A percentile compares a stretch with the other conserved stretches of the same genome.
These are phyloP conservation scores for Pleurotus djamor DNA, from an alignment of 768 basidiomycete genomes.

Conservation along the genomic window DNA sequence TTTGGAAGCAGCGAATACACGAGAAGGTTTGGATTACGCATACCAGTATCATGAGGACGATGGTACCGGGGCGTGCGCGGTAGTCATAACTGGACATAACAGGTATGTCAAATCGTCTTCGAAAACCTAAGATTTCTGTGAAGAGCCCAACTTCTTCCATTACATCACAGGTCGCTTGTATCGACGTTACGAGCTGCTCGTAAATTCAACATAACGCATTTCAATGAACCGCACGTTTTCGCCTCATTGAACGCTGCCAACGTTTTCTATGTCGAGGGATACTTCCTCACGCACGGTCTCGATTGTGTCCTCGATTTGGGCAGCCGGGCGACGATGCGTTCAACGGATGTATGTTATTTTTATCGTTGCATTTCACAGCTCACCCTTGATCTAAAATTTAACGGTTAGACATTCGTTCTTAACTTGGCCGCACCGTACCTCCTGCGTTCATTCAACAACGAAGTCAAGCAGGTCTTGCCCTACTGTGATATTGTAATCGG, in stretches of 20 bases:
- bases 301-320: constrained; percentile 65
- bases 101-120: constrained; percentile 46
- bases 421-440: constrained; percentile 99
- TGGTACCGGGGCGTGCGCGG: constrained; percentile 94
- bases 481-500: constrained; percentile 89
- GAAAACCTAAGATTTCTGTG: not conserved
- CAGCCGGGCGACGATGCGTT: too few relatives aligned
- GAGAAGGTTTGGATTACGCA: constrained; percentile 83
- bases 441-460: constrained; percentile 82
- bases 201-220: constrained; percentile 78
- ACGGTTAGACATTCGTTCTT: constrained; percentile 70
- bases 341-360: too few relatives aligned
- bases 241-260: constrained; percentile 76
- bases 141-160: not conserved
- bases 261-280: constrained; percentile 92
- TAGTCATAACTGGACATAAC: constrained; percentile 89
- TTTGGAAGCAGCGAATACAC: constrained; percentile 83
- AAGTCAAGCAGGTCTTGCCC: constrained; percentile 78
- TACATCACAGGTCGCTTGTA: constrained; percentile 69
- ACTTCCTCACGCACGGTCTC: constrained; percentile 92
- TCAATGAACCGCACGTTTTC: constrained; percentile 71
- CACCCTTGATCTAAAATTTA: constrained; percentile 1
- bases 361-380: too few relatives aligned
- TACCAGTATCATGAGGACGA: constrained; percentile 85
- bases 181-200: constrained; percentile 89